phyloP scores from a whole-genome alignment of 1,139 yeast species.

The Geotrichum restrictum region DNA sequence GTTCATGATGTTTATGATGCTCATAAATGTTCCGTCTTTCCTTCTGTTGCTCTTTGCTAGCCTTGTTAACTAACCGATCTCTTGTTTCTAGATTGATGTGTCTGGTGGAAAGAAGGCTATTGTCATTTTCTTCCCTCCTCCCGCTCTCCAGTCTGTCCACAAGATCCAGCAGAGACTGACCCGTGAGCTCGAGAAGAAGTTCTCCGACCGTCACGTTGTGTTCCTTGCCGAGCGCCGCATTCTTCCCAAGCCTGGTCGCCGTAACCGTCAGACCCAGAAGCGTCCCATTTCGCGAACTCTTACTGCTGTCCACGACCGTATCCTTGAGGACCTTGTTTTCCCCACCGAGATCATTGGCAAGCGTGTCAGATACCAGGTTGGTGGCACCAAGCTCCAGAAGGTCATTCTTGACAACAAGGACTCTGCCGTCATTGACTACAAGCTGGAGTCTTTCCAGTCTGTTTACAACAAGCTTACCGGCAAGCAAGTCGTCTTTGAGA shows the following conservation, averaged over 20 bases:
- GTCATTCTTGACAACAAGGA: constrained; percentile 98
- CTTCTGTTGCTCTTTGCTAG: background rate
- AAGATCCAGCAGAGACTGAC: constrained; percentile 88
- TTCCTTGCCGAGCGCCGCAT: constrained; percentile 99
- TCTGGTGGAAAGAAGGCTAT: constrained; percentile 98
- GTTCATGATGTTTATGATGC: constrained; percentile 89
- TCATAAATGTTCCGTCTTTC: too few relatives aligned
- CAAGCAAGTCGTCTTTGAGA: constrained; percentile 98
- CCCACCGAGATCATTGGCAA: constrained; percentile 99
- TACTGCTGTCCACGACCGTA: constrained; percentile 97
- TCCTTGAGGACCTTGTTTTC: constrained; percentile 98
- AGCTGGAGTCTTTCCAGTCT: constrained; percentile 98
- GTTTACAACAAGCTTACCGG: constrained; percentile 98
- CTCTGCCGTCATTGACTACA: constrained; percentile 95
- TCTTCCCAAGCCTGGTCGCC: constrained; percentile 82
- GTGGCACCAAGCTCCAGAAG: constrained; percentile 98
- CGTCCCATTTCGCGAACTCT: constrained; percentile 99
- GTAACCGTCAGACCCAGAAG: constrained; percentile 91
- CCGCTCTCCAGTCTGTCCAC: constrained; percentile 91
- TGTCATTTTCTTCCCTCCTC: constrained; percentile 97
- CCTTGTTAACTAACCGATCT: constrained; percentile 19
- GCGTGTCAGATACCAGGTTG: constrained; percentile 98
- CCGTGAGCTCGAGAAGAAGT: constrained; percentile 99
- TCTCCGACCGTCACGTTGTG: constrained; percentile 99
- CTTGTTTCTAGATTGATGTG: constrained; percentile 63